Conservation (phyloP, 2,329 filamentous ascomycete genomes). For the Cordyceps javanica region DNA sequence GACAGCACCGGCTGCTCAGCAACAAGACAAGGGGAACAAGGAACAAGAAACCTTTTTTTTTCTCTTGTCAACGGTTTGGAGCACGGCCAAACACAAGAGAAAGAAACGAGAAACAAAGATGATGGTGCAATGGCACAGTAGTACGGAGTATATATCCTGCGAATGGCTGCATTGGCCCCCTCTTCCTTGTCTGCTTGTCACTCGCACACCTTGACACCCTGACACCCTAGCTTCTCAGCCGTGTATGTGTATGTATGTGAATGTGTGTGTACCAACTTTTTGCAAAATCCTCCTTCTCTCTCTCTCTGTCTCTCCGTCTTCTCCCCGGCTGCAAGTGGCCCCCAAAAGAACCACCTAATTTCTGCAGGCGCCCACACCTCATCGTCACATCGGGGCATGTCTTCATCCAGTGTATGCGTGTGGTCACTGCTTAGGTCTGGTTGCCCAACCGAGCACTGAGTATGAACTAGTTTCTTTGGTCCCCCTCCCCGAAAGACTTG, state of each 20-base stretch:
- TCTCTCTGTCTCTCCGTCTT: no score
- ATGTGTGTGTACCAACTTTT: background rate
- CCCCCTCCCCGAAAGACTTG: no score
- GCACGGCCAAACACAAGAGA: background rate
- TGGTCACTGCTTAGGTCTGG: no score
- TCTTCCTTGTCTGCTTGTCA: no score
- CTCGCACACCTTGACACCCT: background rate
- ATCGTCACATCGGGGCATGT: background rate
- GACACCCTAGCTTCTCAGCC: no score
- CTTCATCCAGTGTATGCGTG: no score
- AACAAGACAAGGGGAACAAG: background rate
- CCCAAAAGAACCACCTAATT: background rate
- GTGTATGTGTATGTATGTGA: no score
- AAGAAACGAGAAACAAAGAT: background rate
- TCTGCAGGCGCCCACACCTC: conserved; percentile 7
- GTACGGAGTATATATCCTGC: conserved; percentile 6
- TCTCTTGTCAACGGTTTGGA: no score
- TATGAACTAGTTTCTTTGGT: background rate
- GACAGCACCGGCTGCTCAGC: conserved; percentile 1
- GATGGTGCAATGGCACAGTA: background rate
- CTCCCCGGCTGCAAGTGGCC: background rate
- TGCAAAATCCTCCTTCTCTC: no score
- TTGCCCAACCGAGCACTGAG: no score
- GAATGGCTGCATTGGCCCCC: background rate
- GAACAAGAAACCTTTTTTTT: no score